Base-by-base conservation (phyloP, 2,329 filamentous ascomycete genomes). In the Exophiala mesophila region DNA sequence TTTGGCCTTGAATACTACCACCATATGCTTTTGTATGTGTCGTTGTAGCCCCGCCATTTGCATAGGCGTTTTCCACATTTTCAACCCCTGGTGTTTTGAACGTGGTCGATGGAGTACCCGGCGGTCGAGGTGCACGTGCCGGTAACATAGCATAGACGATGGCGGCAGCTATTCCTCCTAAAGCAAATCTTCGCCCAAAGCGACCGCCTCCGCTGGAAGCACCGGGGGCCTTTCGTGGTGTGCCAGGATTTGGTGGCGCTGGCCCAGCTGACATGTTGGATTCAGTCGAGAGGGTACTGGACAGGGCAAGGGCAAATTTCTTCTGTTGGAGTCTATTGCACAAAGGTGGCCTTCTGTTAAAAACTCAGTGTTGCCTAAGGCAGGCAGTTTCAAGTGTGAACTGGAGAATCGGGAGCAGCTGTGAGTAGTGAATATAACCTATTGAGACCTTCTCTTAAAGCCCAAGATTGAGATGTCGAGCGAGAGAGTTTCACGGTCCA, bases 1-100 rank as follows among this genome's bases (percentile, higher is more conserved):
- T 39, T 17, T 47, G 30, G n/a, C 54, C 53, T 37, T 52, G 49
- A 16, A 33, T 26, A 5, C 52, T 55, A 18, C 54, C 52, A 12
- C 54, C 52, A 37, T 55, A 53, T 16, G 45, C 54, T 23, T 44
- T 44, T 7, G 54, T 50, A 23, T 50, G 52, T 23, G 53, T 56
- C 12, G 45, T 18, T 12, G 52, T 56, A 10, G 50, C 52, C 16
- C 54, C 54, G 16, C 37, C 50, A 26, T 39, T 46, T 9, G 36
- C 31, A 34, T 53, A 52, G 10, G 52, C 49, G 19, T 43, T 53
- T 36, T 56, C 54, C 16, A 56, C 43, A 30, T 55, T 56, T 28
- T 39, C 9, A 7, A 55, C 50, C 2, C 44, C 45, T 10, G 47
- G 45, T 20, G 52, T 51, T 23, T 48, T 47, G 19, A 50, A 29